phyloP scores from a whole-genome alignment of 2,329 filamentous ascomycete genomes.

The Claviceps citrina region DNA sequence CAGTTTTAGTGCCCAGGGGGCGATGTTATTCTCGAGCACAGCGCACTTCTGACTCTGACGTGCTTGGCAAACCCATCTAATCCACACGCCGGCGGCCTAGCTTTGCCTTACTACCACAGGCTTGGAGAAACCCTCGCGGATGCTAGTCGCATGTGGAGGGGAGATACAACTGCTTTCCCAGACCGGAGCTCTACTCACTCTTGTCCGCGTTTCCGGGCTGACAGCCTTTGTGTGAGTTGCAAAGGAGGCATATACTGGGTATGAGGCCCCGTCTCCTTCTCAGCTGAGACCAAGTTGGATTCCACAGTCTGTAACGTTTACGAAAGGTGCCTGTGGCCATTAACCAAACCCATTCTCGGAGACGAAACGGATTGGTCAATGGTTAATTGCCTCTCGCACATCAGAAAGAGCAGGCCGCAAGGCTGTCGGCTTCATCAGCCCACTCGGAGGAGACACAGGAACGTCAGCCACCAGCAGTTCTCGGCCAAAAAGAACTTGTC shows the following conservation, averaged over 20 bases:
- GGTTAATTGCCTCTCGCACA: not conserved
- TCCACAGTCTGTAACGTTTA: not conserved
- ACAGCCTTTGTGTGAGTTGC: not conserved
- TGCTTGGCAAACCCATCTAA: not conserved
- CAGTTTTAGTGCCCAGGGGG: not conserved
- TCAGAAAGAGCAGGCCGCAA: not conserved
- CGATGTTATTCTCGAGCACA: constrained; percentile 3
- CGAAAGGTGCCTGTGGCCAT: not conserved
- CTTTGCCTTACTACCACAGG: not conserved
- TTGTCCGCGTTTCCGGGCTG: not conserved
- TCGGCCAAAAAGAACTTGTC: not conserved
- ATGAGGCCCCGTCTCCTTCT: not conserved
- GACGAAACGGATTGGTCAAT: not conserved
- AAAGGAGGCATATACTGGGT: not conserved
- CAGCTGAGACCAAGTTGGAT: not conserved
- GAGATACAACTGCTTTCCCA: constrained; percentile 1
- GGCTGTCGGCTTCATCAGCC: not conserved
- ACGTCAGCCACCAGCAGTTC: not conserved
- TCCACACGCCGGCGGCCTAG: no score
- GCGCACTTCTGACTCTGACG: constrained; percentile 1
- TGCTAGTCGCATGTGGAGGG: constrained; percentile 3
- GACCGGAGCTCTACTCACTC: not conserved
- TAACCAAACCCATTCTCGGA: no score
- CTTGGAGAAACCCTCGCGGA: not conserved
- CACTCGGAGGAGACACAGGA: not conserved